Evolutionary conservation across 768 basidiomycete species (phyloP).

Genomic region (Trametes gibbosa): DNA sequence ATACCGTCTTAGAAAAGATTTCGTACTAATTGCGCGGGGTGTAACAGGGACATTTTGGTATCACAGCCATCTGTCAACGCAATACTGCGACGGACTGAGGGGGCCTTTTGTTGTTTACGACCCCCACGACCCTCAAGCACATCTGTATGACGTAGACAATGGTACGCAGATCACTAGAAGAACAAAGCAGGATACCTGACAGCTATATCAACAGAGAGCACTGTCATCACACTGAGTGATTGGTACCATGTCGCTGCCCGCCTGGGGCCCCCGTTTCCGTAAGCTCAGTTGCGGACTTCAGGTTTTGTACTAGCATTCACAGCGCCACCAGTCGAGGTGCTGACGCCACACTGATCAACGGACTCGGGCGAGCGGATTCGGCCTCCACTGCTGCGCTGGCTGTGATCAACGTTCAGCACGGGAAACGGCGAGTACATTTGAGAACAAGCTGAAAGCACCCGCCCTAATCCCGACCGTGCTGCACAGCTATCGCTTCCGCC

Average conservation of each 20-base stretch:
- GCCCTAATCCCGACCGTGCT: not conserved
- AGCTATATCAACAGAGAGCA: slow-evolving; percentile 29
- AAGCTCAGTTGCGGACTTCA: not conserved
- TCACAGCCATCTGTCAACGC: slow-evolving; percentile 37
- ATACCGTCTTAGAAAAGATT: not conserved
- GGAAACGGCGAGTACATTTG: slow-evolving; percentile 1
- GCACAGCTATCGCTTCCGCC: slow-evolving; percentile 35
- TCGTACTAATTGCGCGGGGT: not conserved
- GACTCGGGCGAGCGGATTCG: slow-evolving; percentile 1
- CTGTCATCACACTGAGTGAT: slow-evolving; percentile 42
- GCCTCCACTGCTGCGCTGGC: slow-evolving; percentile 4
- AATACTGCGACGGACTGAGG: slow-evolving; percentile 38
- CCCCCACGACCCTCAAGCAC: slow-evolving; percentile 19
- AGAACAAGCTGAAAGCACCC: not conserved
- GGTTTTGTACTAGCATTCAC: slow-evolving; percentile 1
- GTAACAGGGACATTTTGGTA: slow-evolving; percentile 29
- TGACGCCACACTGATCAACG: slow-evolving; percentile 17
- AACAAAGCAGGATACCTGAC: not conserved
- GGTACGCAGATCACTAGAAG: not conserved
- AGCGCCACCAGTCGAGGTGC: slow-evolving; percentile 14
- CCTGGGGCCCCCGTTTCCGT: slow-evolving; percentile 3
- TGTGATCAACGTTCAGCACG: slow-evolving; percentile 18
- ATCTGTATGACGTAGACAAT: slow-evolving; percentile 23
- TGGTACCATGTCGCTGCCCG: slow-evolving; percentile 32
- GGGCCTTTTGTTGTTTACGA: slow-evolving; percentile 29